These are phyloP conservation scores for Pythium angustatum DNA, from an alignment of 352 stramenopile genomes.

Conservation along the genomic window DNA sequence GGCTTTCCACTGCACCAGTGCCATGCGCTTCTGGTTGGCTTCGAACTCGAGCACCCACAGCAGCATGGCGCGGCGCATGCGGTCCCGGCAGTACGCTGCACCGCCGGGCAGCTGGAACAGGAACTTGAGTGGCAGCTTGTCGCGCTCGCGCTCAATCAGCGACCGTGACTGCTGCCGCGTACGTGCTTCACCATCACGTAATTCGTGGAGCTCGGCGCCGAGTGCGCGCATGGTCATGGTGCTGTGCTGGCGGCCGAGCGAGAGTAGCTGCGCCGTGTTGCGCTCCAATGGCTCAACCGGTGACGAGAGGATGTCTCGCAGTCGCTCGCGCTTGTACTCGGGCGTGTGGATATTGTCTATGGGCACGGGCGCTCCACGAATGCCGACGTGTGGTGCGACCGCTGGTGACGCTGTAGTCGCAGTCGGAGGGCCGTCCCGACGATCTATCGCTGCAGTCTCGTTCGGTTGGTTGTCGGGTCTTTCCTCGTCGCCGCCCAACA, in stretches of 20 bases:
- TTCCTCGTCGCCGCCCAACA: background rate
- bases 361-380: background rate
- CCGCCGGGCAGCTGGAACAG: constrained; percentile 80
- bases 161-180: constrained; percentile 45
- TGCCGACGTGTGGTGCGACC: background rate
- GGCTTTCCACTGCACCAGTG: constrained; percentile 82
- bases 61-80: constrained; percentile 66
- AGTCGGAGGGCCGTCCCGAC: background rate
- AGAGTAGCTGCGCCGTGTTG: constrained; percentile 43
- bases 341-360: constrained; percentile 43
- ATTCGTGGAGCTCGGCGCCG: constrained; percentile 37
- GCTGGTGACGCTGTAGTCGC: background rate
- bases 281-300: constrained; percentile 54
- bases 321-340: constrained; percentile 55
- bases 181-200: constrained; percentile 41
- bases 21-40: constrained; percentile 69
- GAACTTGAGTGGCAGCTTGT: constrained; percentile 73
- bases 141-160: constrained; percentile 58
- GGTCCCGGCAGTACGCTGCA: constrained; percentile 69
- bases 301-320: constrained; percentile 64
- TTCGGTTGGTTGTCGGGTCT: background rate
- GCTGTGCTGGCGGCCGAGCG: constrained; percentile 47
- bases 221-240: constrained; percentile 54
- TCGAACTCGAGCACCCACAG: constrained; percentile 78
- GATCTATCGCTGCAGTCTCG: background rate